A percentile compares a stretch with the other conserved stretches of the same genome.
These are phyloP conservation scores for Calonectria crousiana DNA, from an alignment of 2,329 filamentous ascomycete genomes.

Conservation along the genomic window DNA sequence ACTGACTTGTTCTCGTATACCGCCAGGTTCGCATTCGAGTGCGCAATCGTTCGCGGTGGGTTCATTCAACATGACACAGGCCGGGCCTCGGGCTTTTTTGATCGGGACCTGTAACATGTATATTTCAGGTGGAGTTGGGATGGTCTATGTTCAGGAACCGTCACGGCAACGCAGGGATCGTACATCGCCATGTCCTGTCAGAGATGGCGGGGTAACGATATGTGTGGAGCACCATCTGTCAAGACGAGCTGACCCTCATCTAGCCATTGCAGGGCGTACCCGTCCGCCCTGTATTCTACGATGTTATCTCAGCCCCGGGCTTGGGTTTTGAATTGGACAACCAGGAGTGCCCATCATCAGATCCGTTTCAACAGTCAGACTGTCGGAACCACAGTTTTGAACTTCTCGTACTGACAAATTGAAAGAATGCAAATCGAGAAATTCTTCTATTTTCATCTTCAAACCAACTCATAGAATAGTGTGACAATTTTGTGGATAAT, in stretches of 20 bases:
- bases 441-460: background rate
- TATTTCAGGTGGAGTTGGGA: background rate
- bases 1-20: background rate
- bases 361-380: background rate
- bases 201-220: background rate
- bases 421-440: background rate
- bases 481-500: background rate
- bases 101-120: constrained; percentile 1
- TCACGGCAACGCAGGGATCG: background rate
- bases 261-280: background rate
- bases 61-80: background rate
- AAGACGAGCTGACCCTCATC: background rate
- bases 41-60: background rate
- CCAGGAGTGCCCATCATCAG: background rate
- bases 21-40: background rate
- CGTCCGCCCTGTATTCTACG: background rate
- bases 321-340: background rate
- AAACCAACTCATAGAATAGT: too few species aligned
- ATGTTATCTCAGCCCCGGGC: background rate
- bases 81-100: background rate
- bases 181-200: background rate
- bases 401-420: background rate
- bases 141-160: background rate
- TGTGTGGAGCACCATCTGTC: background rate
- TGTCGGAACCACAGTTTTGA: background rate